Evolutionary conservation across 768 basidiomycete species (phyloP).

Genomic region (Tylopilus felleus): DNA sequence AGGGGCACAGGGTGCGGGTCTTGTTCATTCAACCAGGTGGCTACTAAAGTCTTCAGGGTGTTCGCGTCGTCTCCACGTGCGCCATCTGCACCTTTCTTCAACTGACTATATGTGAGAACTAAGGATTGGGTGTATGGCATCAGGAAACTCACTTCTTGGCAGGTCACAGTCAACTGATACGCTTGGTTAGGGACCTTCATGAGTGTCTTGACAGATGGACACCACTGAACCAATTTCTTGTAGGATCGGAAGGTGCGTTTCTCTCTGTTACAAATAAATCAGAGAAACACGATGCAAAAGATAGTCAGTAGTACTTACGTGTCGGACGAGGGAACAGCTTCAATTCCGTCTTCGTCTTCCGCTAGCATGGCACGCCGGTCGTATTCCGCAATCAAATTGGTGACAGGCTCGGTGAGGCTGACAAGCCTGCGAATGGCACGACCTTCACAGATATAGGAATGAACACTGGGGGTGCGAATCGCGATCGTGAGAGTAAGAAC

Average conservation of each 20-base stretch:
- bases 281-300: neutral
- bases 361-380: neutral
- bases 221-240: constrained; percentile 9
- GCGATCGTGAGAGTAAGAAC: too few species aligned
- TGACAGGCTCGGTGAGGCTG: neutral
- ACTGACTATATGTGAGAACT: neutral
- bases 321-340: neutral
- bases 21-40: constrained; percentile 8
- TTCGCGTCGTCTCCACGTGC: constrained; percentile 12
- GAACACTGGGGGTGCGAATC: neutral
- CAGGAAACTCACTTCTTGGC: constrained; percentile 5
- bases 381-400: constrained; percentile 6
- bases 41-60: neutral
- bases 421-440: constrained; percentile 10
- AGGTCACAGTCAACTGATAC: neutral
- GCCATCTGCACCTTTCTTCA: constrained; percentile 12
- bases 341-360: neutral
- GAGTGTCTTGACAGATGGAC: neutral
- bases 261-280: neutral
- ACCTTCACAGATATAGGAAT: constrained; percentile 3
- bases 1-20: neutral
- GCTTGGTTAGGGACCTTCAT: neutral
- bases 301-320: neutral
- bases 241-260: neutral
- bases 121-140: too few species aligned